Percentiles rank a stretch among this genome's conserved stretches.
Conservation (phyloP, 331 rosid genomes). For the Pyracantha coccinea region DNA sequence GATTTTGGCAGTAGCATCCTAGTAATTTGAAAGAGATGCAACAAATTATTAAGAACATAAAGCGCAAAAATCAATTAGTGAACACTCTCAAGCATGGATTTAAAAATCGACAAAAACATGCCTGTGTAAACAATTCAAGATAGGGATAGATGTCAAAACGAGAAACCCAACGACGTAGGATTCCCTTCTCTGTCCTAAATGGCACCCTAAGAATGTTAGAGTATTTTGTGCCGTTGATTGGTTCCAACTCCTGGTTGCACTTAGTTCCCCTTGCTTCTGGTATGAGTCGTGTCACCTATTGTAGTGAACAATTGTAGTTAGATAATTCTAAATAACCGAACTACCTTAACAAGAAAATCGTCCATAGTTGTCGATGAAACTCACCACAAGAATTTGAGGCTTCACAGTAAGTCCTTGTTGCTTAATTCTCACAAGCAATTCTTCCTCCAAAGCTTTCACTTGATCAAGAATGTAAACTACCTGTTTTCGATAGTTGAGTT, state of each 20-base stretch:
- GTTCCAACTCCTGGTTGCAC: constrained; percentile 78
- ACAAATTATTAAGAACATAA: neutral
- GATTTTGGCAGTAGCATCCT: constrained; percentile 72
- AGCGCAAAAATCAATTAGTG: neutral
- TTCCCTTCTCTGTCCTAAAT: constrained; percentile 57
- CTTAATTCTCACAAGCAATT: constrained; percentile 58
- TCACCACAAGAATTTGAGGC: constrained; percentile 85
- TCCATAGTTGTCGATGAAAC: constrained; percentile 9
- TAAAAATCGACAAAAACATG: neutral
- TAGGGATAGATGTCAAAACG: constrained; percentile 89
- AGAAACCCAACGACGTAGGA: constrained; percentile 72
- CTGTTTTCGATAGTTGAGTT: constrained; percentile 21
- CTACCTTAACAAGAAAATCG: neutral
- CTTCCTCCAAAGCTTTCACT: constrained; percentile 84
- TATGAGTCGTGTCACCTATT: constrained; percentile 73
- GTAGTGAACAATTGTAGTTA: neutral
- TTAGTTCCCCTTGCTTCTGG: constrained; percentile 86
- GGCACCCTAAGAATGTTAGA: constrained; percentile 83
- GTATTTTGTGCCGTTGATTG: constrained; percentile 60
- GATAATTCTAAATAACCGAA: neutral
- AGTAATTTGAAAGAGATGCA: neutral
- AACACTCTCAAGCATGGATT: neutral
- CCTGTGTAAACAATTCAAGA: constrained; percentile 70
- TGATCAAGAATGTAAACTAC: constrained; percentile 91
- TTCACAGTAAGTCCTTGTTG: constrained; percentile 66